A percentile compares a stretch with the other conserved stretches of the same genome.
phyloP scores from a whole-genome alignment of 768 basidiomycete species.

The Amanita polypyramis region DNA sequence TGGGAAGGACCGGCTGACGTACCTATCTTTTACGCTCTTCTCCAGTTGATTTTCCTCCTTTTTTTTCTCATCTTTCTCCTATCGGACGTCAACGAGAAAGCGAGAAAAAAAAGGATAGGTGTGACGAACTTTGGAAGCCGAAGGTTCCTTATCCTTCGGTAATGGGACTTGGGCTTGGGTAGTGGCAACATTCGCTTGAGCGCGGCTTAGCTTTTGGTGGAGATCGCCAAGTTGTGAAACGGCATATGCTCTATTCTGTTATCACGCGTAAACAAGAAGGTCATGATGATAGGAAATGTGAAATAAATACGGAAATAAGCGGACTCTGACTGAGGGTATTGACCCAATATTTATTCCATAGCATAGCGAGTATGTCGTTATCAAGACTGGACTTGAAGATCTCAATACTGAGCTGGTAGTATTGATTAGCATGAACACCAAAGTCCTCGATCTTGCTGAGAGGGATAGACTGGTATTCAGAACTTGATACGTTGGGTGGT shows the following conservation, averaged over 20 bases:
- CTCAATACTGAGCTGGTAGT: constrained; percentile 90
- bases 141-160: constrained; percentile 39
- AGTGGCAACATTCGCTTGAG: constrained; percentile 42
- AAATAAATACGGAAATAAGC: constrained; percentile 65
- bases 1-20: constrained; percentile 10
- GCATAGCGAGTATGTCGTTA: constrained; percentile 72
- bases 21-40: constrained; percentile 92
- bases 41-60: constrained; percentile 81
- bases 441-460: constrained; percentile 98
- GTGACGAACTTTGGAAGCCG: constrained; percentile 27
- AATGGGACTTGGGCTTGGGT: constrained; percentile 50
- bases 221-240: constrained; percentile 86
- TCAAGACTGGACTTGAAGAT: constrained; percentile 92
- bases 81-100: constrained; percentile 19
- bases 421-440: constrained; percentile 94
- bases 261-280: background rate
- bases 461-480: constrained; percentile 95
- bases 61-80: constrained; percentile 63
- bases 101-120: background rate
- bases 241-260: constrained; percentile 87
- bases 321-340: constrained; percentile 93
- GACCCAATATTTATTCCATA: constrained; percentile 99
- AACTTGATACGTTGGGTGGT: constrained; percentile 56
- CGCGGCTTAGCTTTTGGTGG: constrained; percentile 79
- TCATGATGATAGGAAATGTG: background rate